Percentiles rank a stretch among this genome's conserved stretches.
Evolutionary conservation across 768 basidiomycete genomes (phyloP).

Genomic region (Suillus tomentosus): DNA sequence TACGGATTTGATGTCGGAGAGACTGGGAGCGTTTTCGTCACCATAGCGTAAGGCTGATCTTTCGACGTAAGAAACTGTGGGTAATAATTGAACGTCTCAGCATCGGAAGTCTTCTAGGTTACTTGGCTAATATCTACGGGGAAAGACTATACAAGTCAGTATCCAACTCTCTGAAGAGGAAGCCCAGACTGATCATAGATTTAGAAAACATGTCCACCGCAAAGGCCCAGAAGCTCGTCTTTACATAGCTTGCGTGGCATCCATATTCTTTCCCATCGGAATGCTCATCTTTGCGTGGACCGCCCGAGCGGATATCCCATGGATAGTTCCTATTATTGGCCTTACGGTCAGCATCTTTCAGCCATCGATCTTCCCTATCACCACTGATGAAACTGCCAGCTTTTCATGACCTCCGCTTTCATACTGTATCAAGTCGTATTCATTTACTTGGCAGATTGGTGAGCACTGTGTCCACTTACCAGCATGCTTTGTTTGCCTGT

Average conservation of each 20-base stretch:
- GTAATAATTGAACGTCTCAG: slow-evolving; percentile 34
- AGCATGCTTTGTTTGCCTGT: background rate
- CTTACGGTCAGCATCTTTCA: slow-evolving; percentile 23
- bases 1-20: slow-evolving; percentile 63
- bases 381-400: slow-evolving; percentile 25
- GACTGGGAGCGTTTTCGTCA: slow-evolving; percentile 59
- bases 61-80: background rate
- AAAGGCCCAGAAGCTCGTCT: slow-evolving; percentile 61
- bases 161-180: background rate
- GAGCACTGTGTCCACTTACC: slow-evolving; percentile 17
- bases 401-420: slow-evolving; percentile 53
- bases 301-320: slow-evolving; percentile 52
- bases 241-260: slow-evolving; percentile 56
- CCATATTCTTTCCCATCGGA: slow-evolving; percentile 53
- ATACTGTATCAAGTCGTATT: slow-evolving; percentile 62
- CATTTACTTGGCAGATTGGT: slow-evolving; percentile 68
- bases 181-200: slow-evolving; percentile 29
- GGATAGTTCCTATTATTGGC: slow-evolving; percentile 49
- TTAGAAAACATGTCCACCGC: slow-evolving; percentile 30
- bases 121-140: slow-evolving; percentile 47
- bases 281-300: slow-evolving; percentile 80
- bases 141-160: slow-evolving; percentile 52
- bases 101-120: slow-evolving; percentile 55
- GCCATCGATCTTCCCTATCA: background rate
- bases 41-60: slow-evolving; percentile 48